Percentiles rank a stretch among this genome's conserved stretches.
Conservation (phyloP, 1,284 basidiomycete species). For the Phellopilus nigrolimitatus region DNA sequence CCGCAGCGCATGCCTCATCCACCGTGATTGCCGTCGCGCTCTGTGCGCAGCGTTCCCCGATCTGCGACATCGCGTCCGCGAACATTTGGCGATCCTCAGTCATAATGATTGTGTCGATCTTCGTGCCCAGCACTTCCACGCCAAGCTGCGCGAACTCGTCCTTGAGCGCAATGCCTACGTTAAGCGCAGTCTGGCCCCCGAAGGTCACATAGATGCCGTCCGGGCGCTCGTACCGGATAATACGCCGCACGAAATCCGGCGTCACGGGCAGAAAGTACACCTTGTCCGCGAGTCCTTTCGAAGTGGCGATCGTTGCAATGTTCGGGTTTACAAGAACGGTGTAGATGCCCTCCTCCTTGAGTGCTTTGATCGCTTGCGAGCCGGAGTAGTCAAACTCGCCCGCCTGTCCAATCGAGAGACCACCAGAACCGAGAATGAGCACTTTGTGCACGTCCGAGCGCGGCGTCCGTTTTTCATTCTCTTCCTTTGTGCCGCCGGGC, state of each 20-base stretch:
- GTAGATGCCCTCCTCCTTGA: constrained; percentile 98
- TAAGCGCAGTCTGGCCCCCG: constrained; percentile 96
- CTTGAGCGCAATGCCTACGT: constrained; percentile 98
- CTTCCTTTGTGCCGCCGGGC: constrained; percentile 83
- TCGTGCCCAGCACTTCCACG: constrained; percentile 92
- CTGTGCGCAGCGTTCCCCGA: constrained; percentile 95
- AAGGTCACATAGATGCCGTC: constrained; percentile 99
- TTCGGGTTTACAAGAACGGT: constrained; percentile 98
- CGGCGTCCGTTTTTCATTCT: constrained; percentile 77
- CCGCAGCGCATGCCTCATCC: constrained; percentile 86
- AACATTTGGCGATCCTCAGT: constrained; percentile 98
- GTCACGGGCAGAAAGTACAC: constrained; percentile 99
- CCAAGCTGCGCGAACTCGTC: constrained; percentile 93
- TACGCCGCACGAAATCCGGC: constrained; percentile 95
- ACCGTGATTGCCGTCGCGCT: constrained; percentile 99
- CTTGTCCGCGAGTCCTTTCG: constrained; percentile 96
- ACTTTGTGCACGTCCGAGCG: constrained; percentile 87
- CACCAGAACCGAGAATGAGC: constrained; percentile 95
- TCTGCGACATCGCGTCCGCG: constrained; percentile 92
- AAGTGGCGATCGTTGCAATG: constrained; percentile 99
- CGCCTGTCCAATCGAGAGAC: constrained; percentile 96
- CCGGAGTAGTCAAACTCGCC: constrained; percentile 99
- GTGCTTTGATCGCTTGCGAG: constrained; percentile 97
- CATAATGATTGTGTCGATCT: constrained; percentile 95
- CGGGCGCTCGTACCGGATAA: constrained; percentile 97